Conservation (phyloP, 164 flowering plant species). For the Vitis rotundifolia region DNA sequence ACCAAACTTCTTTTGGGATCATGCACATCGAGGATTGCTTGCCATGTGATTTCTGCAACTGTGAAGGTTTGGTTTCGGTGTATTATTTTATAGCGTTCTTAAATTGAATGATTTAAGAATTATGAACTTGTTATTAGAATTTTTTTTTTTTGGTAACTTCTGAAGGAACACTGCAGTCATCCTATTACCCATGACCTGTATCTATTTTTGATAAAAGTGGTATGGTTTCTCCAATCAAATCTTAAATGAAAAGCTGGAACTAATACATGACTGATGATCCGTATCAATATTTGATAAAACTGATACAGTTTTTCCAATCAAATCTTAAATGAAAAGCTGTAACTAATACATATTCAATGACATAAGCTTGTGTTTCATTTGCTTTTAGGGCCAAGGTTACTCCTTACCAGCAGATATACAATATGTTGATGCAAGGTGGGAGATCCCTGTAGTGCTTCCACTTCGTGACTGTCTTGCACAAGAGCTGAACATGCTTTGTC, state of each 20-base stretch:
- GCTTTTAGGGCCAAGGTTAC: conserved; percentile 87
- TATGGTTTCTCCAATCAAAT: too few relatives aligned
- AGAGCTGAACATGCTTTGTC: conserved; percentile 79
- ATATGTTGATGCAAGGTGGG: conserved; percentile 94
- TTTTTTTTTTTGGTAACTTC: too few relatives aligned
- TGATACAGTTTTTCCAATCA: too few relatives aligned
- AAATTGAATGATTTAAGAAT: not conserved
- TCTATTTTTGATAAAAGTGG: too few relatives aligned
- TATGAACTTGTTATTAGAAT: not conserved
- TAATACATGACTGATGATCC: not conserved
- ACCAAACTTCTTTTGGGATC: conserved; percentile 77
- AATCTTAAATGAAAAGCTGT: not conserved
- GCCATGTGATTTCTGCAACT: conserved; percentile 83
- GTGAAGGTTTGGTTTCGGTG: conserved; percentile 65
- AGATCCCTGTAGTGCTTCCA: conserved; percentile 83
- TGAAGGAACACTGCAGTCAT: too few relatives aligned
- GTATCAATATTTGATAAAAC: too few relatives aligned
- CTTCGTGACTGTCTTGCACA: conserved; percentile 83
- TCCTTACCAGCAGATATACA: conserved; percentile 95
- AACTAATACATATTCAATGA: not conserved
- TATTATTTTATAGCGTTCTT: not conserved
- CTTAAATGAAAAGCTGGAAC: not conserved
- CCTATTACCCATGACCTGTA: too few relatives aligned
- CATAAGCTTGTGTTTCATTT: not conserved
- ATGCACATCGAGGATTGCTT: conserved; percentile 87